phyloP scores from a whole-genome alignment of 78 protist species.

The Salpingoeca rosetta region DNA sequence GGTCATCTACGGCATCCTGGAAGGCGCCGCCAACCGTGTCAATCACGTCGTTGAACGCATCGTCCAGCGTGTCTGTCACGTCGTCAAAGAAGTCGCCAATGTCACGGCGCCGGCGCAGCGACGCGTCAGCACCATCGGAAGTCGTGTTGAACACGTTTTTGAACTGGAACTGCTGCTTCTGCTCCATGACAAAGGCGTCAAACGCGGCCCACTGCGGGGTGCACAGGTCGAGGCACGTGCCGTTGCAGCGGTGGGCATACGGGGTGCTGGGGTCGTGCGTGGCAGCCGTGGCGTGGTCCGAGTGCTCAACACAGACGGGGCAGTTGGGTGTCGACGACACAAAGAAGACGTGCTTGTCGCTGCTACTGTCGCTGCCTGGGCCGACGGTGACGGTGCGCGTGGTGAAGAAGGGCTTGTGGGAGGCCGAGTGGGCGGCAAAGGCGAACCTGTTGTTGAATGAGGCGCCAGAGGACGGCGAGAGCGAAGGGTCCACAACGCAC shows the following conservation, averaged over 20 bases:
- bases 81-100: neutral
- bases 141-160: neutral
- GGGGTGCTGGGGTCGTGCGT: too few species aligned
- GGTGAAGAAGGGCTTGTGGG: too few species aligned
- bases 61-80: neutral
- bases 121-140: neutral
- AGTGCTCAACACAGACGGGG: neutral
- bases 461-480: neutral
- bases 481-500: neutral
- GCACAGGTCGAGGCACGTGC: neutral
- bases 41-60: neutral
- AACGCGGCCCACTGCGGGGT: neutral
- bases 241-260: too few species aligned
- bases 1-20: neutral
- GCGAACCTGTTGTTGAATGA: too few species aligned
- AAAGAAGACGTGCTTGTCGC: too few species aligned
- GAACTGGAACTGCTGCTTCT: neutral
- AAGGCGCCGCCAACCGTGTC: neutral
- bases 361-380: too few species aligned
- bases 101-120: neutral
- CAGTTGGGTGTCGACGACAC: too few species aligned
- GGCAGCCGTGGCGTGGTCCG: neutral
- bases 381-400: too few species aligned
- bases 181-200: neutral
- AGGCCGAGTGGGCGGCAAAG: too few species aligned